Evolutionary conservation across 2,329 filamentous ascomycete species (phyloP).

Genomic region (Xylariaceae sp.): DNA sequence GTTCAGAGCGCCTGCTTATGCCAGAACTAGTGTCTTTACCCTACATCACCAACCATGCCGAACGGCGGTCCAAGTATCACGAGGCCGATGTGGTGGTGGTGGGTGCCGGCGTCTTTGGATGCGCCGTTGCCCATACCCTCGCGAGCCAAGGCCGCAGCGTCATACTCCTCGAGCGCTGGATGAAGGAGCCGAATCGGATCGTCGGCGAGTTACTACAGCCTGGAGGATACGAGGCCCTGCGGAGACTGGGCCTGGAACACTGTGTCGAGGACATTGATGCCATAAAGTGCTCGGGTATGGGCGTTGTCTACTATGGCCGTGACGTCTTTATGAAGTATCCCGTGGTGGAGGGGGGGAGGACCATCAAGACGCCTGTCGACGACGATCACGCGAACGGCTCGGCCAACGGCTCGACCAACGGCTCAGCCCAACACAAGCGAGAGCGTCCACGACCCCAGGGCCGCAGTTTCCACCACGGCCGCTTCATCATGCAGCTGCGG

Average conservation of each 20-base stretch:
- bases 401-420: slow-evolving; percentile 21
- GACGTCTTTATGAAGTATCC: slow-evolving; percentile 76
- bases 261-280: slow-evolving; percentile 88
- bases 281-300: slow-evolving; percentile 75
- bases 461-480: slow-evolving; percentile 84
- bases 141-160: slow-evolving; percentile 88
- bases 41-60: slow-evolving; percentile 30
- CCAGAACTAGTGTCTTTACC: slow-evolving; percentile 6
- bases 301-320: slow-evolving; percentile 73
- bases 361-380: slow-evolving; percentile 1
- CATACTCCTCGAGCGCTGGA: slow-evolving; percentile 76
- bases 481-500: slow-evolving; percentile 79
- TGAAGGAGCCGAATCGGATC: slow-evolving; percentile 91
- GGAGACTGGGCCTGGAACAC: slow-evolving; percentile 69
- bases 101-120: slow-evolving; percentile 84
- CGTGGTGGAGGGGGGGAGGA: slow-evolving; percentile 37
- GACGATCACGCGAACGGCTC: slow-evolving; percentile 11
- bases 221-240: slow-evolving; percentile 74
- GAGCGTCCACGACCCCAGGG: slow-evolving; percentile 53
- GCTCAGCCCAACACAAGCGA: slow-evolving; percentile 20
- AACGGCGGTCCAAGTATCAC: slow-evolving; percentile 47
- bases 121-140: slow-evolving; percentile 74
- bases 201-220: slow-evolving; percentile 94
- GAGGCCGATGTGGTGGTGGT: slow-evolving; percentile 83
- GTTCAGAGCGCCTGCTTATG: too few species aligned